Percentiles rank a stretch among this genome's conserved stretches.
Conservation (phyloP, 805 yeast genomes). For the Pichia paraexigua region DNA sequence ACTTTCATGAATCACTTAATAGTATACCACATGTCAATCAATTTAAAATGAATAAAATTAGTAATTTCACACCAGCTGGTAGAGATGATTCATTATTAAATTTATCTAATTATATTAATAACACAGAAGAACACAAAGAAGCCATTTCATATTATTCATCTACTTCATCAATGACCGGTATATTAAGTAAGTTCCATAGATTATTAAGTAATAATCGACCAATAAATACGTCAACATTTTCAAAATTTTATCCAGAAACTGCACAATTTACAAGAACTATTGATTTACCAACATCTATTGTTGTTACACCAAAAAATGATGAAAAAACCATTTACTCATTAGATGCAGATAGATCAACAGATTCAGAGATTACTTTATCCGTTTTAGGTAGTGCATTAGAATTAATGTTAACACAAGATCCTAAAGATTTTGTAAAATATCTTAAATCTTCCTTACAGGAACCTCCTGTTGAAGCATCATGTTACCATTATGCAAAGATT, state of each 20-base stretch:
- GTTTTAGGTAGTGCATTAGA: slow-evolving; percentile 77
- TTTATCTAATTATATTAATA: slow-evolving; percentile 31
- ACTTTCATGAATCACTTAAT: slow-evolving; percentile 55
- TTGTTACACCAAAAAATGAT: slow-evolving; percentile 38
- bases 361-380: slow-evolving; percentile 59
- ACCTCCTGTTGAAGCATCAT: slow-evolving; percentile 9
- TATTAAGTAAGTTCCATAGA: slow-evolving; percentile 66
- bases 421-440: slow-evolving; percentile 40
- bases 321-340: slow-evolving; percentile 42
- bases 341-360: slow-evolving; percentile 61
- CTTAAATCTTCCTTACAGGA: slow-evolving; percentile 12
- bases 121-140: neutral
- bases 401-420: slow-evolving; percentile 56
- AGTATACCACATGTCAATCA: slow-evolving; percentile 55
- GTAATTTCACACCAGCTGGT: slow-evolving; percentile 56
- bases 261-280: slow-evolving; percentile 36
- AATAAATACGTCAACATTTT: slow-evolving; percentile 38
- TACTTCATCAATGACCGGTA: slow-evolving; percentile 80
- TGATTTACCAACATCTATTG: slow-evolving; percentile 45
- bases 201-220: slow-evolving; percentile 56
- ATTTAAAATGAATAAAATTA: slow-evolving; percentile 52
- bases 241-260: slow-evolving; percentile 35
- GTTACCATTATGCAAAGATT: slow-evolving; percentile 64
- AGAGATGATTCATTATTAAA: slow-evolving; percentile 47
- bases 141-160: slow-evolving; percentile 52